Conservation (phyloP, 148 eudicot genomes). For the Diospyros lotus region DNA sequence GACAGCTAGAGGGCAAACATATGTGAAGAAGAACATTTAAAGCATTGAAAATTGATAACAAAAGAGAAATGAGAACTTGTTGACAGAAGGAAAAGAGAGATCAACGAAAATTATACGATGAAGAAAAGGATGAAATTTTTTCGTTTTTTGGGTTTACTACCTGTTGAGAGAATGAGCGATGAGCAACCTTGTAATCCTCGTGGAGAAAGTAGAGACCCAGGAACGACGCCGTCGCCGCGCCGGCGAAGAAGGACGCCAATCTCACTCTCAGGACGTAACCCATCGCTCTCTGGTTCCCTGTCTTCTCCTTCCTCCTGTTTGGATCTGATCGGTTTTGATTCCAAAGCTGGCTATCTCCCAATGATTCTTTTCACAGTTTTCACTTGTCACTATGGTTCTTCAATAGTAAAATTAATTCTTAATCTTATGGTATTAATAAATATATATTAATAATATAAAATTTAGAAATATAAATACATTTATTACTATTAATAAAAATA, state of each 20-base stretch:
- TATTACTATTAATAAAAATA: too few species aligned
- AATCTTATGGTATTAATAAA: too few species aligned
- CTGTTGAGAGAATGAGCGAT: conserved; percentile 48
- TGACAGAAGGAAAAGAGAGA: not conserved
- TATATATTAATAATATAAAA: too few species aligned
- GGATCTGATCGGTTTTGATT: too few species aligned
- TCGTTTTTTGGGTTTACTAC: conserved; percentile 8
- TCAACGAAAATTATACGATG: not conserved
- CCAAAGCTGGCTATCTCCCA: too few species aligned
- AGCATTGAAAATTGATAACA: not conserved
- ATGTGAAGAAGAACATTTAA: not conserved
- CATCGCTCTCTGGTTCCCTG: conserved; percentile 23
- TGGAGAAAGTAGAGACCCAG: conserved; percentile 48
- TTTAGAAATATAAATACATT: too few species aligned
- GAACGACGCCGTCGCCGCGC: conserved; percentile 53
- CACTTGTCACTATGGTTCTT: too few species aligned
- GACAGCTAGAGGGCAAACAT: conserved; percentile 4
- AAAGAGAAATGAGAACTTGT: not conserved
- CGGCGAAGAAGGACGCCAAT: conserved; percentile 58
- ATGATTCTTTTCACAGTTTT: too few species aligned
- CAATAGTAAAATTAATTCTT: too few species aligned
- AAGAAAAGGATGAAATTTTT: not conserved
- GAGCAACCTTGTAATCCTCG: conserved; percentile 55
- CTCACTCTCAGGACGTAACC: conserved; percentile 55
- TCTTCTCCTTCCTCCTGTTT: not conserved